Evolutionary conservation across 2,329 filamentous ascomycete genomes (phyloP), one percentile per base, ranked within the genome.

Genomic region (Hypoxylon rubiginosum): DNA sequence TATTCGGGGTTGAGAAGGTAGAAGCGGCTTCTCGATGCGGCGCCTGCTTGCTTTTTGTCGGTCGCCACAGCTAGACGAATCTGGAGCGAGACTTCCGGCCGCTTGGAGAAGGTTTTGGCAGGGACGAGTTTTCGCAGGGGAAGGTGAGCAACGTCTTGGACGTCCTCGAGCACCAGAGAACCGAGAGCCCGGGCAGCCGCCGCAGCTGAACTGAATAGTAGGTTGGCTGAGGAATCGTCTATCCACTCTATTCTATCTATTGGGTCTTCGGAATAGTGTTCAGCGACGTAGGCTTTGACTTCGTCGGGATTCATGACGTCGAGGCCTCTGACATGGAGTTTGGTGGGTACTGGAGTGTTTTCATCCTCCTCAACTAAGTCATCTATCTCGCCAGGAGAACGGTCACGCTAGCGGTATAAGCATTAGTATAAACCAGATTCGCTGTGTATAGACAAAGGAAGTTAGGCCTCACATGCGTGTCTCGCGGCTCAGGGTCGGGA

Each of bases 1-100:
- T 94, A 89, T 72, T 97, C 92, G 0, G 95, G 95, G 73, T 98
- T 92, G 74, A 96, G 86, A 36, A 97, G 88, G 77, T 99, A 99
- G 82, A 97, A 98, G 11, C 93, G 88, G 79, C 95, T 98, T 66
- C 92, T 87, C 54, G 91, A 86, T 10, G 93, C 88, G 1, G 96
- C 95, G 43, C 92, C 91, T 46, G 84, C 87, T 73, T 89, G 87
- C 80, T 99, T 99, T 76, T 86, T 91, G 80, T 99, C 96, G 21
- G 88, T 85, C 26, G 85, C 83, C 5, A 94, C 86, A 0, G 94
- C 91, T 66, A 92, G 86, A 52, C 96, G 89, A 45, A 97, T 84
- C 63, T 89, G 86, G 3, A 99, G 83, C 26, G 85, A 84, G 45
- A 88, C 84, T 32, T 94, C 89, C 3, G 93, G 90, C 72, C 90